Evolutionary conservation across 495 filamentous ascomycete species (phyloP).

Genomic region (Elasticomyces elasticus): DNA sequence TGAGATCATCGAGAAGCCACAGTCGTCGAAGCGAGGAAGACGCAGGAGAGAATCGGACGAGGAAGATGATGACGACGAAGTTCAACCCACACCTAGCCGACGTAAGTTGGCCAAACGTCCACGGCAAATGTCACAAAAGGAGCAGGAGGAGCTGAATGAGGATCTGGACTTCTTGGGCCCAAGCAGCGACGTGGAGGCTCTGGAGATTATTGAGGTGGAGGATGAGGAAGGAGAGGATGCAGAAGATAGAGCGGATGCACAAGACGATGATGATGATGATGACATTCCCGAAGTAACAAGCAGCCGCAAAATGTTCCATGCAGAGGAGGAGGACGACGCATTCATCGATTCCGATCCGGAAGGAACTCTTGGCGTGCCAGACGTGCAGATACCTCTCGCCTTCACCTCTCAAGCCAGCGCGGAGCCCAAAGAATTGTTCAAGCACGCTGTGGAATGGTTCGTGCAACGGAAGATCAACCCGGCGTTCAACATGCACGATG

Average conservation of each 20-base stretch:
- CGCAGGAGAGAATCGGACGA: constrained; percentile 14
- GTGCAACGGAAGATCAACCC: constrained; percentile 69
- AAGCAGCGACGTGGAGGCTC: constrained; percentile 19
- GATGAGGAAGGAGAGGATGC: constrained; percentile 19
- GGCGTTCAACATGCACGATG: constrained; percentile 53
- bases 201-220: constrained; percentile 1
- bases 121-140: constrained; percentile 15
- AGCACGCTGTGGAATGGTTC: constrained; percentile 72
- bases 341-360: constrained; percentile 56
- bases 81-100: constrained; percentile 1
- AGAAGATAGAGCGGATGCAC: constrained; percentile 10
- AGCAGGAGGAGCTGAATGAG: constrained; percentile 30
- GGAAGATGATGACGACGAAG: no score
- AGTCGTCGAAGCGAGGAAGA: neutral
- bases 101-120: constrained; percentile 4
- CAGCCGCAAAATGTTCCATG: constrained; percentile 27
- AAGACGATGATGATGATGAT: constrained; percentile 2
- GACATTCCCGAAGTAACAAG: constrained; percentile 4
- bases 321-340: constrained; percentile 56
- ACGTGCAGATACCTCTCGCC: constrained; percentile 48
- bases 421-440: constrained; percentile 67
- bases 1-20: constrained; percentile 13
- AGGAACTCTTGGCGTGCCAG: constrained; percentile 52
- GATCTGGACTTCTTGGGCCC: constrained; percentile 30
- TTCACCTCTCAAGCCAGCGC: constrained; percentile 58